Conservation (phyloP, 768 basidiomycete genomes). For the Podaxis sp. region DNA sequence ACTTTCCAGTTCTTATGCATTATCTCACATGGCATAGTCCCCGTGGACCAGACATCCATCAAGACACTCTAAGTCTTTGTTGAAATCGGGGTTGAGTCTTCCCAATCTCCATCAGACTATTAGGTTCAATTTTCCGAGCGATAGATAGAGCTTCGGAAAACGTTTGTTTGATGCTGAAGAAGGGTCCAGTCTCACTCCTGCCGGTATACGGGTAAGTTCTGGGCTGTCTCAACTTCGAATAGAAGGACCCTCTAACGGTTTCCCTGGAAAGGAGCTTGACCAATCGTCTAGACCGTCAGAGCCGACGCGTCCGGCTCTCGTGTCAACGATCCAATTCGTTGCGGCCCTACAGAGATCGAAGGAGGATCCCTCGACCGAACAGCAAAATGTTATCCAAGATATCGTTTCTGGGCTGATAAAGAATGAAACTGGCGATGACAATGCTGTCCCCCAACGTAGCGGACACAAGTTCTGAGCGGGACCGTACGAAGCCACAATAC, state of each 20-base stretch:
- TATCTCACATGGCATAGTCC: slow-evolving; percentile 53
- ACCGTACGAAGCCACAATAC: slow-evolving; percentile 74
- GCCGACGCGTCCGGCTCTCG: slow-evolving; percentile 80
- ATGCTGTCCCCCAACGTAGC: slow-evolving; percentile 7
- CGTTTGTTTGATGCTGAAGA: slow-evolving; percentile 61
- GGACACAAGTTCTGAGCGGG: slow-evolving; percentile 48
- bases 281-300: slow-evolving; percentile 56
- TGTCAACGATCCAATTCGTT: slow-evolving; percentile 98
- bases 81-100: slow-evolving; percentile 90
- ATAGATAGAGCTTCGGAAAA: slow-evolving; percentile 63
- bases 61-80: slow-evolving; percentile 98
- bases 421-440: slow-evolving; percentile 14
- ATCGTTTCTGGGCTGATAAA: slow-evolving; percentile 7
- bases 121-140: slow-evolving; percentile 84
- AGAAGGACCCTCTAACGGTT: slow-evolving; percentile 35
- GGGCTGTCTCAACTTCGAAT: slow-evolving; percentile 57
- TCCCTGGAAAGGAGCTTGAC: not conserved
- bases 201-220: slow-evolving; percentile 49
- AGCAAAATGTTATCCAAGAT: slow-evolving; percentile 20
- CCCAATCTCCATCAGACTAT: slow-evolving; percentile 86
- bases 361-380: slow-evolving; percentile 63
- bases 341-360: slow-evolving; percentile 87
- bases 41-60: slow-evolving; percentile 90
- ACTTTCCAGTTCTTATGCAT: slow-evolving; percentile 2
- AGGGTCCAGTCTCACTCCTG: slow-evolving; percentile 38